Percentiles rank a stretch among this genome's conserved stretches.
Conservation (phyloP, 768 basidiomycete genomes). For the Mycena vulgaris region DNA sequence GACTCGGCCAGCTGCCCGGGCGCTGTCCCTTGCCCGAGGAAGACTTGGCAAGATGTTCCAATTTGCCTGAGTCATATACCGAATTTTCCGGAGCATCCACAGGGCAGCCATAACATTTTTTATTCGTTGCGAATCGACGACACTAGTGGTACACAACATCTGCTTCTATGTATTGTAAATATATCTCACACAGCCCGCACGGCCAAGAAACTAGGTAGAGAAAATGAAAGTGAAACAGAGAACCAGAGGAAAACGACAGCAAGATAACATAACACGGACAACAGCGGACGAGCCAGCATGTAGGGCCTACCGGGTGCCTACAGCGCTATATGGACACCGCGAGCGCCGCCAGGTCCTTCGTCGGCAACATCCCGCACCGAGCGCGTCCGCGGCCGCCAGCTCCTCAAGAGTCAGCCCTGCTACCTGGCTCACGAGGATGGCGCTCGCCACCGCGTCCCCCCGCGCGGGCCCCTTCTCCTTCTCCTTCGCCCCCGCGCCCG, state of each 20-base stretch:
- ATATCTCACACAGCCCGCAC: conserved; percentile 22
- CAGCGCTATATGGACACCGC: conserved; percentile 9
- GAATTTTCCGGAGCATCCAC: too few species aligned
- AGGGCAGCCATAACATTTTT: too few species aligned
- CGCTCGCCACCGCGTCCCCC: conserved; percentile 23
- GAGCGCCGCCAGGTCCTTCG: conserved; percentile 21
- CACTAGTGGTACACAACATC: conserved; percentile 20
- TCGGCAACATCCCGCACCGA: conserved; percentile 10
- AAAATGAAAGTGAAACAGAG: background rate
- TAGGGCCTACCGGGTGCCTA: background rate
- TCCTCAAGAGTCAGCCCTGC: conserved; percentile 34
- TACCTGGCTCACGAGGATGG: conserved; percentile 31
- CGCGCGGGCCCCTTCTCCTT: too few species aligned
- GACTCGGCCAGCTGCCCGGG: too few species aligned
- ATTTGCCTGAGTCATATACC: too few species aligned
- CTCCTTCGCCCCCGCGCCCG: conserved; percentile 11
- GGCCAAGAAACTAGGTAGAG: conserved; percentile 11
- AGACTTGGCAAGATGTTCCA: too few species aligned
- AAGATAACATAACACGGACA: conserved; percentile 28
- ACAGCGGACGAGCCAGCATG: background rate
- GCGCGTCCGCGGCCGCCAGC: background rate
- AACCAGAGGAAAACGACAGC: conserved; percentile 24
- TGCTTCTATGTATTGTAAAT: conserved; percentile 30
- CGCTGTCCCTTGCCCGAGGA: too few species aligned
- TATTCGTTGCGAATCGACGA: too few species aligned